These are phyloP conservation scores for Euphrasia confusa DNA, from an alignment of 257 asterid species.

Conservation along the genomic window DNA sequence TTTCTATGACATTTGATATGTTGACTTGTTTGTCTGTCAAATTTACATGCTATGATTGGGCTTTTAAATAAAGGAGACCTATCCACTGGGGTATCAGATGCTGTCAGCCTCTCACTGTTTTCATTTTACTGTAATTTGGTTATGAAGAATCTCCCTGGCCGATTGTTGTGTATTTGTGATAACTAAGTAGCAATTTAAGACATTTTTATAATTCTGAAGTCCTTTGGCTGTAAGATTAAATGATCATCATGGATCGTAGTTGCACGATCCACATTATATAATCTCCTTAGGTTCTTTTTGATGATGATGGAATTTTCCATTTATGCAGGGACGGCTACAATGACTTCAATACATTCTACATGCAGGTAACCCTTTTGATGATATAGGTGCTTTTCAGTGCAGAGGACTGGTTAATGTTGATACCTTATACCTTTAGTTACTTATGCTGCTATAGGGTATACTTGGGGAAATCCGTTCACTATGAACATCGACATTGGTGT, in stretches of 20 bases:
- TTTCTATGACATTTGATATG: not conserved
- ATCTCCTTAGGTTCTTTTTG: conserved; percentile 14
- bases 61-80: conserved; percentile 5
- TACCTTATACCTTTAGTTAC: conserved; percentile 14
- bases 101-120: not conserved
- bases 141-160: conserved; percentile 1
- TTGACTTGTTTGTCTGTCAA: not conserved
- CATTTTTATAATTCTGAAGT: not conserved
- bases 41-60: not conserved
- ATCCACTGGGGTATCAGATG: conserved; percentile 7
- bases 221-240: conserved; percentile 11
- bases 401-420: conserved; percentile 13
- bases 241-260: conserved; percentile 21
- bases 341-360: conserved; percentile 97
- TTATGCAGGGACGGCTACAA: conserved; percentile 98
- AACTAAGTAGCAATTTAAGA: conserved; percentile 7
- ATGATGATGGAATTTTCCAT: conserved; percentile 34
- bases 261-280: conserved; percentile 20
- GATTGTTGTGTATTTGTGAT: conserved; percentile 4
- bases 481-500: not conserved
- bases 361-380: conserved; percentile 72
- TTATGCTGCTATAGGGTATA: conserved; percentile 22
- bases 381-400: conserved; percentile 27
- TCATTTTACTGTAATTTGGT: conserved; percentile 19
- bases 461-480: conserved; percentile 7